Conservation (phyloP, 345 rosid genomes). For the Cochlearia excelsa region DNA sequence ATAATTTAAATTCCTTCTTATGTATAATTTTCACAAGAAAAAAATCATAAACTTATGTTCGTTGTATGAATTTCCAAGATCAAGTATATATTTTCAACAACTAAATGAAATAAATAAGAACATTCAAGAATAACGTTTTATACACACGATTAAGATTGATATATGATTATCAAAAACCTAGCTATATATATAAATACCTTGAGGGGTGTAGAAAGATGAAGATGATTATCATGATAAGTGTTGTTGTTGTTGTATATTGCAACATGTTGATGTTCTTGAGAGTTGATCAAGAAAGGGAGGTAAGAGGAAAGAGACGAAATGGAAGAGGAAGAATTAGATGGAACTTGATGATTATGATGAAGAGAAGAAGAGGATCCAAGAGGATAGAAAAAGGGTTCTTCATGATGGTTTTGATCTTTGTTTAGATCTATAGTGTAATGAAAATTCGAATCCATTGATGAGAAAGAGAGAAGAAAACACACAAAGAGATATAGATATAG, state of each 20-base stretch:
- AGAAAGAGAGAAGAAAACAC: slow-evolving; percentile 3
- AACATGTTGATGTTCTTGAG: slow-evolving; percentile 41
- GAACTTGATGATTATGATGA: slow-evolving; percentile 31
- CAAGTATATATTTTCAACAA: background rate
- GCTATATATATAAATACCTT: slow-evolving; percentile 10
- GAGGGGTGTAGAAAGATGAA: slow-evolving; percentile 35
- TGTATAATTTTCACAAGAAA: background rate
- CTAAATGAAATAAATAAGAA: background rate
- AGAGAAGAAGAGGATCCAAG: slow-evolving; percentile 35
- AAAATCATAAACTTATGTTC: background rate
- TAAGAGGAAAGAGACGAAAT: slow-evolving; percentile 37
- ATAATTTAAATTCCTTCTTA: too few species aligned
- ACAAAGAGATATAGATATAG: too few species aligned
- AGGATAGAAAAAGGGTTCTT: slow-evolving; percentile 36
- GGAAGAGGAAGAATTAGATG: slow-evolving; percentile 43
- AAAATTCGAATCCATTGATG: slow-evolving; percentile 44
- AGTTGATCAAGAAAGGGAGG: slow-evolving; percentile 37
- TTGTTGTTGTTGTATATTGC: slow-evolving; percentile 19
- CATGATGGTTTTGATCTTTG: slow-evolving; percentile 49
- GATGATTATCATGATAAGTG: slow-evolving; percentile 27
- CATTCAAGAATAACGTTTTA: too few species aligned
- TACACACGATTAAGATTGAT: too few species aligned
- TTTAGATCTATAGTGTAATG: slow-evolving; percentile 59
- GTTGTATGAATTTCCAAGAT: too few species aligned
- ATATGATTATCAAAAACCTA: too few species aligned